Evolutionary conservation across 176 grass and related monocot species (phyloP).

Genomic region (Chrysopogon serrulatus): DNA sequence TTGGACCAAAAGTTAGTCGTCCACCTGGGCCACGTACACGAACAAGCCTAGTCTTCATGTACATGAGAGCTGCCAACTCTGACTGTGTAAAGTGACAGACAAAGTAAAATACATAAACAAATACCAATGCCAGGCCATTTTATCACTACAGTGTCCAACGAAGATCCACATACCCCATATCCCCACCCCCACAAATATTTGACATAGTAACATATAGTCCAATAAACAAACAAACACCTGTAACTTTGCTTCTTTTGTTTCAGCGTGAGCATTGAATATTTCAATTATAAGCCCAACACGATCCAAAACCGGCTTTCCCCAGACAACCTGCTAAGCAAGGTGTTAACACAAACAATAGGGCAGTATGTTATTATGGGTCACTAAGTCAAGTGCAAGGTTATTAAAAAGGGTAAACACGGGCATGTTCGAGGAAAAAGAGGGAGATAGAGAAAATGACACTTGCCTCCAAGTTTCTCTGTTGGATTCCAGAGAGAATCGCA

Average conservation of each 20-base stretch:
- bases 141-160: constrained; percentile 2
- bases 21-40: constrained; percentile 84
- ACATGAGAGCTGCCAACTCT: constrained; percentile 96
- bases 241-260: constrained; percentile 96
- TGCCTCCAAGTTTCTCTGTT: constrained; percentile 95
- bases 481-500: constrained; percentile 83
- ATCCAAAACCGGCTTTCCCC: constrained; percentile 81
- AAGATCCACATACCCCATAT: background rate
- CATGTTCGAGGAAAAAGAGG: background rate
- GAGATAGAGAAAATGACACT: background rate
- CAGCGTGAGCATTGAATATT: constrained; percentile 98
- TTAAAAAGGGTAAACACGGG: background rate
- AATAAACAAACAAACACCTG: constrained; percentile 52
- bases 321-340: constrained; percentile 52
- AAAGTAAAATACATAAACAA: constrained; percentile 21
- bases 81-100: constrained; percentile 44
- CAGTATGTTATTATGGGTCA: background rate
- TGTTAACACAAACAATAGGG: constrained; percentile 12
- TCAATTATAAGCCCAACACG: constrained; percentile 94
- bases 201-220: background rate
- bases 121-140: constrained; percentile 15
- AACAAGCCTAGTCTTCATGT: constrained; percentile 95
- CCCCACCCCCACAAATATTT: background rate
- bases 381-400: background rate
- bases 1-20: constrained; percentile 66